A percentile compares a stretch with the other conserved stretches of the same genome.
These are phyloP conservation scores for Quercus engelmannii DNA, from an alignment of 306 rosid species.

Conservation along the genomic window DNA sequence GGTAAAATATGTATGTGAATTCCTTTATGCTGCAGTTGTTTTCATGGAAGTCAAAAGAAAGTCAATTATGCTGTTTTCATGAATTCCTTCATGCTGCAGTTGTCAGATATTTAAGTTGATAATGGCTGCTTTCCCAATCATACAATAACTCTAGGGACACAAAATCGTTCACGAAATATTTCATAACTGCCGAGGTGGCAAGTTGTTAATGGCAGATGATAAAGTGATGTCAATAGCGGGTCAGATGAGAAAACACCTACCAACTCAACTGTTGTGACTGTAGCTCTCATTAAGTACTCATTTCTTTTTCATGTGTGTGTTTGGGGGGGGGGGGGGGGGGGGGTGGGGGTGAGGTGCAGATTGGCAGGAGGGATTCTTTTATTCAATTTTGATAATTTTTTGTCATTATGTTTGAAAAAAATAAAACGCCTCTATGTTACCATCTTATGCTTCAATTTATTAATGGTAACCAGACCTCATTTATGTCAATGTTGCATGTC, in stretches of 20 bases:
- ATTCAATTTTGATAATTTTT: background rate
- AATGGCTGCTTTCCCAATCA: constrained; percentile 2
- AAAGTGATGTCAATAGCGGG: no score
- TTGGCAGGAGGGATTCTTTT: background rate
- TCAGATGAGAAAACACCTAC: no score
- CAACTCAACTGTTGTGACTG: no score
- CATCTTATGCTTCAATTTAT: background rate
- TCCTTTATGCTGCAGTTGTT: constrained; percentile 20
- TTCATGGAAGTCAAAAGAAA: background rate
- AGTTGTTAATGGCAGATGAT: no score
- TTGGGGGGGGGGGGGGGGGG: background rate
- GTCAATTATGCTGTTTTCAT: background rate
- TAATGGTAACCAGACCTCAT: background rate
- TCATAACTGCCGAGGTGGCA: no score
- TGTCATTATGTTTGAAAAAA: background rate
- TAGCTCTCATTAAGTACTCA: background rate
- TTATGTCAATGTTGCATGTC: background rate
- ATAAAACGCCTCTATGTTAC: background rate
- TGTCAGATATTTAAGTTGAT: constrained; percentile 12
- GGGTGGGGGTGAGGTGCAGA: no score
- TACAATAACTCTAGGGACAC: no score
- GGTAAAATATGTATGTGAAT: constrained; percentile 1
- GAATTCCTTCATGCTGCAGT: constrained; percentile 15
- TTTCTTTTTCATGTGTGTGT: background rate
- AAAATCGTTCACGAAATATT: no score